Evolutionary conservation across 2,329 filamentous ascomycete species (phyloP), one percentile per base, ranked within the genome.

Genomic region (Hypoxylon rubiginosum): DNA sequence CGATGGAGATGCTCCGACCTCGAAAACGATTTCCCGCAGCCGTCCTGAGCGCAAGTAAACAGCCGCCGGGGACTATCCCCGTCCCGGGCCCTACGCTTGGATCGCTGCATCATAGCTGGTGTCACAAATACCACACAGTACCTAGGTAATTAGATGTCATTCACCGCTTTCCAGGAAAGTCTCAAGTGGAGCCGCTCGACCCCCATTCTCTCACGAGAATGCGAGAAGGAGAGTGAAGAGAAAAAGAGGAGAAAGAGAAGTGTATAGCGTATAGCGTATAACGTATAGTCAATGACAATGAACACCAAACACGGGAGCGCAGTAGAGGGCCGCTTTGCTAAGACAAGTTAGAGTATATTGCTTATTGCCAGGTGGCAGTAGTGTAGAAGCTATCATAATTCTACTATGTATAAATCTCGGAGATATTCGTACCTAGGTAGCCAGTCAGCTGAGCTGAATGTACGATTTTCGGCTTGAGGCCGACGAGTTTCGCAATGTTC

Each of bases 1-100:
- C 86, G 81, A 64, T 86, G 84, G 53, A 88, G 79, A 74, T 89
- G 87, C 72, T 89, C 87, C 10, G 84, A 82, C 7, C 87, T 80
- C 24, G 85, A 86, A 73, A 88, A 89, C 15, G 80, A 79, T 72
- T 86, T 86, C 50, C 75, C 78, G 68, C 86, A 88, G 30, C 79
- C 81, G 7, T 80, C 76, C 70, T 81, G 80, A 41, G 76, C 75
- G 68, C 86, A 87, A 15, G 61, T 46, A 48, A 73, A 74, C 7
- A 49, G 32, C 43, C 63, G 41, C 46, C 43, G 54, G 24, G 62
- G 55, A 24, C 34, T 46, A 24, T 56, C 69, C 30, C 45, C 58
- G 50, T 66, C 63, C 58, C 58, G 62, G 28, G n/a, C 50, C 52
- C 56, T 67, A 41, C 64, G 59, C 58, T 67, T 68, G 32, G 62